Conservation (phyloP, 208 protist species). For the Porcisia deanei region DNA sequence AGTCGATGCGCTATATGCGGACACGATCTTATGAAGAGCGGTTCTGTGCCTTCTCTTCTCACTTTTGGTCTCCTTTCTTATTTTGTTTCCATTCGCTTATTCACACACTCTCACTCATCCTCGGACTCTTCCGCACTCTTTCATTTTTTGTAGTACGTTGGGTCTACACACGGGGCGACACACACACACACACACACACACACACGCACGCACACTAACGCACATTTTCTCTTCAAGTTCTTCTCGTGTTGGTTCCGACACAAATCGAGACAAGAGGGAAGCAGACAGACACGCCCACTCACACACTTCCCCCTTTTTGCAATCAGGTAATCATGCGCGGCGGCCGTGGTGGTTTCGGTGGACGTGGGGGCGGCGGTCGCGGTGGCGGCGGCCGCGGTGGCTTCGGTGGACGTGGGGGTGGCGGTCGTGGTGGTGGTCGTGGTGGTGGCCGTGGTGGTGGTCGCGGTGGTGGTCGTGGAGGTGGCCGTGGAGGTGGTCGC, state of each 20-base stretch:
- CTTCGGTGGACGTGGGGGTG: slow-evolving; percentile 40
- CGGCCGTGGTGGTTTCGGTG: slow-evolving; percentile 28
- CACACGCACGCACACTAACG: neutral
- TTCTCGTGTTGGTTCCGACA: neutral
- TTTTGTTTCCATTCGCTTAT: neutral
- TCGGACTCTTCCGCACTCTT: neutral
- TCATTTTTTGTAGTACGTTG: neutral
- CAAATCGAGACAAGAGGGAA: neutral
- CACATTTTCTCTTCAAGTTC: neutral
- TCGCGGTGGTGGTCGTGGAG: slow-evolving; percentile 51
- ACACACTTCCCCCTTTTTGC: slow-evolving; percentile 6
- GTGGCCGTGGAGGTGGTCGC: slow-evolving; percentile 58
- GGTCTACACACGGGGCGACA: slow-evolving; percentile 5
- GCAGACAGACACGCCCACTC: neutral
- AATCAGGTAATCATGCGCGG: slow-evolving; percentile 24
- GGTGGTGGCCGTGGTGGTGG: slow-evolving; percentile 53
- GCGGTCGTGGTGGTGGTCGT: slow-evolving; percentile 45
- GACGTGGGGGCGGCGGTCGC: slow-evolving; percentile 31
- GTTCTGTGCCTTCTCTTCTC: no score
- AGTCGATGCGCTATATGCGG: neutral
- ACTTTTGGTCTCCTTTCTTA: neutral
- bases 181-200: neutral
- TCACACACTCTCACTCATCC: neutral
- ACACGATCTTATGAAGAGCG: neutral
- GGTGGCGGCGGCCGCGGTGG: slow-evolving; percentile 40